A percentile compares a stretch with the other conserved stretches of the same genome.
Evolutionary conservation across 1,139 yeast genomes (phyloP).

Genomic region (Taiozyma sp.): DNA sequence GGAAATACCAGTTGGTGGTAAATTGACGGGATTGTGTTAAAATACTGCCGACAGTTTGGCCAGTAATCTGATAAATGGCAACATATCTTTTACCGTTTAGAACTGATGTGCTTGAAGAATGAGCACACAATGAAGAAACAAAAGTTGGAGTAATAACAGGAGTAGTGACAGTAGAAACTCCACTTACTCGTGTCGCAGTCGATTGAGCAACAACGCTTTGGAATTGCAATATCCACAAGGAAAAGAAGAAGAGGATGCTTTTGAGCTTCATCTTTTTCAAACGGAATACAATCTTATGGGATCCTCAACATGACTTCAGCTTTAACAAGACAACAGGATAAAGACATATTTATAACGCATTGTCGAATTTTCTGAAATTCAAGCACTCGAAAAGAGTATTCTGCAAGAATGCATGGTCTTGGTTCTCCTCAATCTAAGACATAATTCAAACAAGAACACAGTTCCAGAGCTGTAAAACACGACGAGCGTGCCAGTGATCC

Average conservation of each 20-base stretch:
- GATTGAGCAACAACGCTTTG: background rate
- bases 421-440: background rate
- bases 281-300: too few species aligned
- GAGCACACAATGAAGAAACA: constrained; percentile 6
- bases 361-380: background rate
- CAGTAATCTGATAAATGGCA: constrained; percentile 4
- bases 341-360: background rate
- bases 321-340: background rate
- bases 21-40: background rate
- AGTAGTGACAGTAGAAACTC: constrained; percentile 12
- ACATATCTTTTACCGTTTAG: constrained; percentile 8
- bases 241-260: background rate
- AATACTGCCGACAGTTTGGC: constrained; percentile 2
- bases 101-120: constrained; percentile 2
- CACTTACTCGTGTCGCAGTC: background rate
- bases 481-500: background rate
- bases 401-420: background rate
- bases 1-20: constrained; percentile 16
- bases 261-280: background rate
- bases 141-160: constrained; percentile 3
- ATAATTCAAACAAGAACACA: background rate
- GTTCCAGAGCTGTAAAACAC: background rate
- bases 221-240: background rate
- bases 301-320: too few species aligned
- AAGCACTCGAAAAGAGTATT: background rate